phyloP scores from a whole-genome alignment of 73 alveolate genomes.

The Blepharisma japonicum region DNA sequence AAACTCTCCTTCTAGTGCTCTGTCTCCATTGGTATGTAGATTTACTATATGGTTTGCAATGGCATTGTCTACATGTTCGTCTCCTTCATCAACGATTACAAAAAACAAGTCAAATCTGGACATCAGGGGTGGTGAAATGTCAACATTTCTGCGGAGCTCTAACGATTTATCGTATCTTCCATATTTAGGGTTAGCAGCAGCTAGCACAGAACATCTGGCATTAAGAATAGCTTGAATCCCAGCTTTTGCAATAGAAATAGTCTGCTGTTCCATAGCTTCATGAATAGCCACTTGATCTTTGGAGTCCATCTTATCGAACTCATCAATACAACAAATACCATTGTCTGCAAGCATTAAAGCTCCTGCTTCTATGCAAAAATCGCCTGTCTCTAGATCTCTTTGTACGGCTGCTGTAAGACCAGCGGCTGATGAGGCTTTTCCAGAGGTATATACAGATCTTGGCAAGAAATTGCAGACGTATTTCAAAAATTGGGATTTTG shows the following conservation, averaged over 20 bases:
- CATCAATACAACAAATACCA: slow-evolving; percentile 99
- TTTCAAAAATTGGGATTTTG: slow-evolving; percentile 96
- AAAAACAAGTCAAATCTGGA: slow-evolving; percentile 97
- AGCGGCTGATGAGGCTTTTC: slow-evolving; percentile 99
- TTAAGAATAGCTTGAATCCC: slow-evolving; percentile 56
- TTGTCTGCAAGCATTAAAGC: slow-evolving; percentile 99
- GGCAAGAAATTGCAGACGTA: slow-evolving; percentile 91
- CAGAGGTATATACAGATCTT: slow-evolving; percentile 95
- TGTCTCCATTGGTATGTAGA: slow-evolving; percentile 68
- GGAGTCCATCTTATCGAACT: slow-evolving; percentile 98
- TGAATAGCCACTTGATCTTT: slow-evolving; percentile 99
- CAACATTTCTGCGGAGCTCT: slow-evolving; percentile 87
- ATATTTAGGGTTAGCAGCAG: slow-evolving; percentile 97
- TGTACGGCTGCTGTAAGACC: slow-evolving; percentile 96
- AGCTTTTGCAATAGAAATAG: slow-evolving; percentile 99
- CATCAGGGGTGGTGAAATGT: slow-evolving; percentile 98
- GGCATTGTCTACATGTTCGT: slow-evolving; percentile 73
- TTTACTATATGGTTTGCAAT: slow-evolving; percentile 90
- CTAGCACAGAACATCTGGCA: slow-evolving; percentile 98
- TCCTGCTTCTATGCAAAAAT: slow-evolving; percentile 98
- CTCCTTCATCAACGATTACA: slow-evolving; percentile 87
- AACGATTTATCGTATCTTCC: slow-evolving; percentile 96
- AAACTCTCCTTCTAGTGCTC: slow-evolving; percentile 58
- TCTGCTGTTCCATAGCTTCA: slow-evolving; percentile 99
- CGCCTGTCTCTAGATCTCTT: slow-evolving; percentile 96